Conservation (phyloP, 1,139 yeast species). For the Taphrina communis region DNA sequence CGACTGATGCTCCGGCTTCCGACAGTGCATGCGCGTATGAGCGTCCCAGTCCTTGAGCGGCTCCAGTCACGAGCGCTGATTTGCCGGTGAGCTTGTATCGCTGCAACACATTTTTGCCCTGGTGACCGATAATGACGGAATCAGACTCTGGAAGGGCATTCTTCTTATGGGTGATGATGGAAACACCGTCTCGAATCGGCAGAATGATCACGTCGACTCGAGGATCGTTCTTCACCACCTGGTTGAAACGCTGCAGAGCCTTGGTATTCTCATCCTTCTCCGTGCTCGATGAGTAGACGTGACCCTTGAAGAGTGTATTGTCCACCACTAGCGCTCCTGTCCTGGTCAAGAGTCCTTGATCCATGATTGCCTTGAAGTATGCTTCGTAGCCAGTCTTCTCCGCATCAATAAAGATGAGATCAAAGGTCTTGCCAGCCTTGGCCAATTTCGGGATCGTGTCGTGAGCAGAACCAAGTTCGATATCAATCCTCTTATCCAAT, state of each 20-base stretch:
- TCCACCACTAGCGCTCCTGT: conserved; percentile 39
- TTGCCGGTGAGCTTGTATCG: conserved; percentile 69
- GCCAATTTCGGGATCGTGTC: conserved; percentile 36
- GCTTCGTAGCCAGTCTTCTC: conserved; percentile 41
- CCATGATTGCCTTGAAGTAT: conserved; percentile 38
- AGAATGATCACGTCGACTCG: conserved; percentile 35
- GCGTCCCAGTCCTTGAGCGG: conserved; percentile 82
- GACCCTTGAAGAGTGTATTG: conserved; percentile 42
- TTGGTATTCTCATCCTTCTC: conserved; percentile 27
- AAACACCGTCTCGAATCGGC: conserved; percentile 40
- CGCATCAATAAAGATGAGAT: conserved; percentile 41
- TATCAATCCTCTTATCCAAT: conserved; percentile 34
- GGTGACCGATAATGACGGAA: conserved; percentile 23
- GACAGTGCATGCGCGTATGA: conserved; percentile 86
- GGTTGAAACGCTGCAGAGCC: conserved; percentile 34
- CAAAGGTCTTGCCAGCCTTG: conserved; percentile 31
- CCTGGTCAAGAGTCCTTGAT: conserved; percentile 28
- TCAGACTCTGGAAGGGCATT: not conserved
- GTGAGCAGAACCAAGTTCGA: conserved; percentile 35
- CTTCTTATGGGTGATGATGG: conserved; percentile 40
- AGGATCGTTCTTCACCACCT: conserved; percentile 36
- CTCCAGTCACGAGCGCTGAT: conserved; percentile 85
- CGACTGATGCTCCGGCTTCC: conserved; percentile 82
- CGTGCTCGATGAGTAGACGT: conserved; percentile 21
- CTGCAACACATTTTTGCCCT: conserved; percentile 27